Evolutionary conservation across 2,329 filamentous ascomycete genomes (phyloP).

Genomic region (Aspergillus arachidicola): DNA sequence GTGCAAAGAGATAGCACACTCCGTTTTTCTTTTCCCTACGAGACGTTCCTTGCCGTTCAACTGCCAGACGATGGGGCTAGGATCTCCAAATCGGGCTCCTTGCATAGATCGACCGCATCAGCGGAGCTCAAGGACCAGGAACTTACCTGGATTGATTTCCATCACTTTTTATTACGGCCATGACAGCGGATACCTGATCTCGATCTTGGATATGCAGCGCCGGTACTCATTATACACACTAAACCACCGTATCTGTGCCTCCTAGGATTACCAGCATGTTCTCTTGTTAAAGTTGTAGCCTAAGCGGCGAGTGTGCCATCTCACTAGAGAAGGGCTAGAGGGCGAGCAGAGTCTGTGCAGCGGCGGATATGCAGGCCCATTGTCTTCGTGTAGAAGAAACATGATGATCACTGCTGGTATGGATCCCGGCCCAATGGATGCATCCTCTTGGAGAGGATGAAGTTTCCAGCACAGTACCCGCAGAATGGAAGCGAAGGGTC

Average conservation of each 20-base stretch:
- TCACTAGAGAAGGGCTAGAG: neutral
- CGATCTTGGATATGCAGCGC: neutral
- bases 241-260: neutral
- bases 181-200: neutral
- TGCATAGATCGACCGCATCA: constrained; percentile 8
- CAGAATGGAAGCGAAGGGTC: neutral
- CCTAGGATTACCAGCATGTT: neutral
- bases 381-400: neutral
- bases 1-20: neutral
- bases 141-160: neutral
- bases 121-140: neutral
- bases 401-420: neutral
- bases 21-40: neutral
- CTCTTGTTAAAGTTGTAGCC: neutral
- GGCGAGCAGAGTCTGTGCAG: neutral
- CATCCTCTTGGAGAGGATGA: neutral
- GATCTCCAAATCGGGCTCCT: constrained; percentile 10
- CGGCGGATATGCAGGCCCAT: neutral
- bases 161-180: neutral
- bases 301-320: neutral
- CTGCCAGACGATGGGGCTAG: neutral
- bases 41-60: neutral
- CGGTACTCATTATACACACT: neutral
- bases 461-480: neutral
- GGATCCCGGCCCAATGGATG: neutral